These are phyloP conservation scores for Pleurotus pulmonarius DNA, from an alignment of 768 basidiomycete species.

Conservation along the genomic window DNA sequence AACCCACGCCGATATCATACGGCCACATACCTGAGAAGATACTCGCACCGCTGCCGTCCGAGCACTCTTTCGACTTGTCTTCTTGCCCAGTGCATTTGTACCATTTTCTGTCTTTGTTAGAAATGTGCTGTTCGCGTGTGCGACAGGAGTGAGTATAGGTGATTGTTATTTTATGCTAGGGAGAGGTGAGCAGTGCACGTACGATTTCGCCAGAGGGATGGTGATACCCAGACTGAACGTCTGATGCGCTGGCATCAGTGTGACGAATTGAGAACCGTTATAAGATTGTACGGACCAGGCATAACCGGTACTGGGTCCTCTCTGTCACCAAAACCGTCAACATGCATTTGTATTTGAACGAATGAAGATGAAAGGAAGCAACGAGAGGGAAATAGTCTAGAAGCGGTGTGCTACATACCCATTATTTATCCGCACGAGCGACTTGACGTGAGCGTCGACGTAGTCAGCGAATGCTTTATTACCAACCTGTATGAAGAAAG, in stretches of 20 bases:
- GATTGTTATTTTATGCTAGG: not conserved
- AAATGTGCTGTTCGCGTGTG: not conserved
- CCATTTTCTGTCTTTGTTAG: not conserved
- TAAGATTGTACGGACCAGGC: conserved; percentile 15
- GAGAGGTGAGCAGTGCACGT: not conserved
- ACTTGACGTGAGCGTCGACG: conserved; percentile 41
- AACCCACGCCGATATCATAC: not conserved
- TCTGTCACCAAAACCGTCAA: conserved; percentile 13
- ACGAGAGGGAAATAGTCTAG: not conserved
- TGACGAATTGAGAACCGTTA: no score
- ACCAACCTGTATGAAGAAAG: conserved; percentile 33
- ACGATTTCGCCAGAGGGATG: conserved; percentile 44
- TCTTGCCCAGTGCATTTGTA: no score
- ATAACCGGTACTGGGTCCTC: conserved; percentile 37
- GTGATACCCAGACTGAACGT: conserved; percentile 28
- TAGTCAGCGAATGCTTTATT: conserved; percentile 62
- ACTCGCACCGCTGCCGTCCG: no score
- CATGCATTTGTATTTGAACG: not conserved
- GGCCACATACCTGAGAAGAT: no score
- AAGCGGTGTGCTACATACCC: conserved; percentile 20
- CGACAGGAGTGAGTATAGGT: not conserved
- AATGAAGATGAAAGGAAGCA: not conserved
- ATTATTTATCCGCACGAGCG: conserved; percentile 61
- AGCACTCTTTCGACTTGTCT: no score
- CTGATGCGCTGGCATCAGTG: conserved; percentile 20